These are phyloP conservation scores for Picea sitchensis DNA, from an alignment of 75 land plant genomes.

Conservation along the genomic window DNA sequence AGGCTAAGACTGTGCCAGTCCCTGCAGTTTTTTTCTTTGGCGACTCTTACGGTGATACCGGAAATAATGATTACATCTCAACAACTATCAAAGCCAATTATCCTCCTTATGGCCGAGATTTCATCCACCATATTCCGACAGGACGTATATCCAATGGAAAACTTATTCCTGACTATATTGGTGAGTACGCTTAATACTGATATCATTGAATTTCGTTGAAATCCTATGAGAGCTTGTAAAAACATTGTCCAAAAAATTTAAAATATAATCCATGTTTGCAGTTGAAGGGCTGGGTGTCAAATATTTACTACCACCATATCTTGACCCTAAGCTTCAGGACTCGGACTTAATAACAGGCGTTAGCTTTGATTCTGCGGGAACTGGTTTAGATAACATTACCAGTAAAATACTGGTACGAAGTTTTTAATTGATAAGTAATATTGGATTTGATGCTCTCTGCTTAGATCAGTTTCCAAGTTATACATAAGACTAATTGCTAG, in stretches of 20 bases:
- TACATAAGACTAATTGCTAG: too few species aligned
- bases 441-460: too few species aligned
- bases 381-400: background rate
- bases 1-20: background rate
- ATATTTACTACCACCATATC: background rate
- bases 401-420: background rate
- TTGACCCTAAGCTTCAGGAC: background rate
- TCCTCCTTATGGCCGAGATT: conserved; percentile 35
- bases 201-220: too few species aligned
- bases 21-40: conserved; percentile 22
- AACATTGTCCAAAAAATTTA: too few species aligned
- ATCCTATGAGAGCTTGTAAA: too few species aligned
- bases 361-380: background rate
- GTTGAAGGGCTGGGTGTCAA: background rate
- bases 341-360: background rate
- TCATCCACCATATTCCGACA: conserved; percentile 10
- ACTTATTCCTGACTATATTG: conserved; percentile 19
- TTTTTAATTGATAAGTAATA: background rate
- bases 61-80: conserved; percentile 20
- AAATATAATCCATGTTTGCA: background rate
- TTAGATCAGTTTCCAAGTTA: too few species aligned
- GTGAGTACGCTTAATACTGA: background rate
- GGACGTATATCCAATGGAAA: conserved; percentile 31
- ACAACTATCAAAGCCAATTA: conserved; percentile 10
- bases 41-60: conserved; percentile 26